phyloP scores from a whole-genome alignment of 371 early-diverging fungal species.

The Dinochytrium kinnereticum region DNA sequence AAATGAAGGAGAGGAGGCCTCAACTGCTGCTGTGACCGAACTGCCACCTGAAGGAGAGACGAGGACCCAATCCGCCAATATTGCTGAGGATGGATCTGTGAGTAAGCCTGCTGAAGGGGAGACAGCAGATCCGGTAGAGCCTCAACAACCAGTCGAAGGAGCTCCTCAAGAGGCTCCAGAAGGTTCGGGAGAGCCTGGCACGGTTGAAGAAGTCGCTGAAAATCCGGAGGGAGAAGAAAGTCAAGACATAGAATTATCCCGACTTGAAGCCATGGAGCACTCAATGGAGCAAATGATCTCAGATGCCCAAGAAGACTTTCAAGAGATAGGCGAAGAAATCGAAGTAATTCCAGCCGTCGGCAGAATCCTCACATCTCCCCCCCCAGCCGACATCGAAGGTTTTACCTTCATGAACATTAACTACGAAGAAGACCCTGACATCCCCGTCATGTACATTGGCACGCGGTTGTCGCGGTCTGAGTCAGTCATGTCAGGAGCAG shows the following conservation, averaged over 20 bases:
- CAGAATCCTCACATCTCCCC: slow-evolving; percentile 27
- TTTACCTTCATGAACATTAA: slow-evolving; percentile 28
- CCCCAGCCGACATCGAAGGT: slow-evolving; percentile 19
- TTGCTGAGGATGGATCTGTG: background rate
- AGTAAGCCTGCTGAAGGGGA: background rate
- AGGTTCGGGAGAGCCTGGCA: background rate
- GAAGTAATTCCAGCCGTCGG: slow-evolving; percentile 30
- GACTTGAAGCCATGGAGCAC: slow-evolving; percentile 3
- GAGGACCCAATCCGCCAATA: background rate
- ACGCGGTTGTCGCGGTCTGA: slow-evolving; percentile 7
- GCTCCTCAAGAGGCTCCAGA: background rate
- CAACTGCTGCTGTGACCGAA: background rate
- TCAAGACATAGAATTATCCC: background rate
- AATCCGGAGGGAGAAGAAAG: background rate
- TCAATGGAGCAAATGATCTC: slow-evolving; percentile 9
- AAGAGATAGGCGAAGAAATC: slow-evolving; percentile 34
- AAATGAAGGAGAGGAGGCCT: background rate
- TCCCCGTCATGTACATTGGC: slow-evolving; percentile 1
- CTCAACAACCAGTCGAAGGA: background rate
- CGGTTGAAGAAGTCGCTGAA: background rate
- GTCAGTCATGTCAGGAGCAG: background rate
- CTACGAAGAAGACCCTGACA: slow-evolving; percentile 21
- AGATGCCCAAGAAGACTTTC: slow-evolving; percentile 6
- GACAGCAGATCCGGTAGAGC: background rate
- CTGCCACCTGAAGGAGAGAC: background rate